phyloP scores from a whole-genome alignment of 306 rosid genomes.

The Pueraria montana region DNA sequence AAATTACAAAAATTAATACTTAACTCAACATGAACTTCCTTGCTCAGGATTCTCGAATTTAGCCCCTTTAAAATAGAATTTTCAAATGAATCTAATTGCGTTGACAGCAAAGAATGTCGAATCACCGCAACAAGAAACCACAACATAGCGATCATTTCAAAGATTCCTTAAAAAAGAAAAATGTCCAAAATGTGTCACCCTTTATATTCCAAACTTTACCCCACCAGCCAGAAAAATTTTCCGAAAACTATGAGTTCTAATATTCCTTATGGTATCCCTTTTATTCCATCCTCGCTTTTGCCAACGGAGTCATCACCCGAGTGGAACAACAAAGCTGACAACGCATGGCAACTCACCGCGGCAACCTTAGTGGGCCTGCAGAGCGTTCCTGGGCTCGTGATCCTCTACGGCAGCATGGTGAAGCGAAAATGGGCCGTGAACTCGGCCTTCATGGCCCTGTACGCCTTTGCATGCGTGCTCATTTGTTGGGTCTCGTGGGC shows the following conservation, averaged over 20 bases:
- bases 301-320: conserved; percentile 47
- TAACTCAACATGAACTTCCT: not conserved
- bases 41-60: not conserved
- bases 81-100: conserved; percentile 36
- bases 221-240: conserved; percentile 48
- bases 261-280: not conserved
- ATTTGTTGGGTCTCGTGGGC: conserved; percentile 86
- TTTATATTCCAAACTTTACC: conserved; percentile 44
- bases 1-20: not conserved
- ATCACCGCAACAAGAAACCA: conserved; percentile 27
- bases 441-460: conserved; percentile 78
- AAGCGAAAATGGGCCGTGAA: conserved; percentile 82
- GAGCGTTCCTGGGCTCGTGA: conserved; percentile 73
- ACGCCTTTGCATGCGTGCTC: conserved; percentile 65
- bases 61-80: not conserved
- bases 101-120: conserved; percentile 40
- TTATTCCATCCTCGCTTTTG: not conserved
- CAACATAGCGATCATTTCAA: conserved; percentile 50
- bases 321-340: conserved; percentile 83
- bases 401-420: conserved; percentile 75
- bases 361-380: conserved; percentile 74
- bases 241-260: conserved; percentile 44
- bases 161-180: conserved; percentile 19
- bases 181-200: conserved; percentile 38
- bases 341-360: conserved; percentile 75